Base-by-base conservation (phyloP, 192 early-diverging fungal species). In the Entrophospora sp. region DNA sequence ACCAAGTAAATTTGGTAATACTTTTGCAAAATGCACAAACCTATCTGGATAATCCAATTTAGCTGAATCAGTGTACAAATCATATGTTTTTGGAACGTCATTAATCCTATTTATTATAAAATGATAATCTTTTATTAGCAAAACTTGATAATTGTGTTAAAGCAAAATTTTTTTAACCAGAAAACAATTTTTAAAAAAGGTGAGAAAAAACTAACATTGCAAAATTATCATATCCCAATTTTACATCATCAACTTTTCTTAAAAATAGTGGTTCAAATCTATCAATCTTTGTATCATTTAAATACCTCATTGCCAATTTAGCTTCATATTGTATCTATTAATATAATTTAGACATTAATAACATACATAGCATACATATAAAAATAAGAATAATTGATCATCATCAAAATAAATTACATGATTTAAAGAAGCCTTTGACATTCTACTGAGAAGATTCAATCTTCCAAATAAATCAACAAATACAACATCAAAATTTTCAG, bases 381-480 rank as follows among this genome's bases (percentile, higher is more conserved):
- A 79, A 76, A 12, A 75, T 66, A 22, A 55, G 53, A 0, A 56
- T 51, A 42, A 73, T 72, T n/a, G n/a, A n/a, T n/a, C n/a, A n/a
- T n/a, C n/a, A n/a, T n/a, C n/a, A n/a, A n/a, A n/a, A n/a, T 56
- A 57, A 57, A 75, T 71, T 64, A 89, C 72, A 53, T 90, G 85
- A 44, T 82, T 74, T 48, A 94, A 67, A 53, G 77, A 81, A 56
- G 84, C 78, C 28, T 76, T 74, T 30, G 86, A 75, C 48, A 91
- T 80, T 38, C 82, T 75, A 1, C 87, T 80, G 27, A 92, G 85
- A 36, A 98, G 64, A 73, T 98, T 98, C 27, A 93, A 71, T n/a
- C 71, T 78, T 25, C 89, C 91, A 25, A 87, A 82, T 24, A 89
- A 82, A 73, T 97, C 96, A 1, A 95, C 88, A 55, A 96, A 80